Evolutionary conservation across 2,329 filamentous ascomycete genomes (phyloP), one percentile per base, ranked within the genome.

Genomic region (Pseudovirgaria hyperparasitica): DNA sequence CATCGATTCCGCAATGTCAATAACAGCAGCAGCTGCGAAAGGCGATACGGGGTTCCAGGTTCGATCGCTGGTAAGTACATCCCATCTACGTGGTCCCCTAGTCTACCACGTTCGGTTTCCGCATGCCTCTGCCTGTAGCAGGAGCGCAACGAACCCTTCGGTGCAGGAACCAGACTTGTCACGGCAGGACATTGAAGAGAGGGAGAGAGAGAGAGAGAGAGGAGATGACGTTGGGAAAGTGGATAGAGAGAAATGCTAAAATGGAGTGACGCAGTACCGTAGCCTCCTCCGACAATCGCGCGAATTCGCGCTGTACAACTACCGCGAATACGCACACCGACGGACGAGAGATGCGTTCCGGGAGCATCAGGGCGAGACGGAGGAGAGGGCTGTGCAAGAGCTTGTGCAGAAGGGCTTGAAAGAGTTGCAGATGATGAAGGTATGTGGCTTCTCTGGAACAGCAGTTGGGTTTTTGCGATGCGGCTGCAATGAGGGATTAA

Each of bases 231-330:
- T n/a, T n/a, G n/a, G n/a, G n/a, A n/a, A n/a, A n/a, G n/a, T n/a
- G n/a, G n/a, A n/a, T n/a, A n/a, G n/a, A n/a, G n/a, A n/a, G n/a
- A n/a, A n/a, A n/a, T n/a, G n/a, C n/a, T n/a, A n/a, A n/a, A n/a
- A n/a, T n/a, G n/a, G n/a, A n/a, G n/a, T n/a, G n/a, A n/a, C 19
- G 27, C 37, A 93, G 86, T 96, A 93, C 60, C 86, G 90, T 40
- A 87, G 87, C 48, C 65, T 98, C 44, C 66, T 96, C 46, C 80
- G 86, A 43, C 80, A 90, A 55, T 76, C 84, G 36, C 67, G 70
- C 35, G 81, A 93, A 49, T 96, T 98, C 57, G 72, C 84, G 36
- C 74, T 80, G 42, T 98, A 96, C 66, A 98, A 96, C 62, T 98
- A 94, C 68, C 75, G 90, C 60, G 87, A 94, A 55, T 98, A 98